Evolutionary conservation across 2,329 filamentous ascomycete species (phyloP).

Genomic region (Dryadomyces sulphureus): DNA sequence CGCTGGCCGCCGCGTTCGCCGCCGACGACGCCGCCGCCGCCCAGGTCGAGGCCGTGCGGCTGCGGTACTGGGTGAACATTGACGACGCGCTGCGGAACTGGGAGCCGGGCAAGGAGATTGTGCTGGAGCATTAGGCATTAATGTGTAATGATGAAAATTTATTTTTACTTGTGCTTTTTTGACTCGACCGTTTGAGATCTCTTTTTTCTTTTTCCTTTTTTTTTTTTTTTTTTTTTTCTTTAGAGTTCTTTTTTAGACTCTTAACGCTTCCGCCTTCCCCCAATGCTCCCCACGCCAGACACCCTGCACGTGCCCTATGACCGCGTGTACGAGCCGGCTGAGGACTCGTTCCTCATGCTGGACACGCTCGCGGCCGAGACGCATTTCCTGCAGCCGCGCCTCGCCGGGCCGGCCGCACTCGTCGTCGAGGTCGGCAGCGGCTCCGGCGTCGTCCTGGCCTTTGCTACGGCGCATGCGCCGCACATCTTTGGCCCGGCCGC

Average conservation of each 20-base stretch:
- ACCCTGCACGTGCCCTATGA: constrained; percentile 84
- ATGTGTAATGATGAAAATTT: no score
- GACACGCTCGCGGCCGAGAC: constrained; percentile 71
- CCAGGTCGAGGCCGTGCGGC: constrained; percentile 54
- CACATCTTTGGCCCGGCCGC: constrained; percentile 51
- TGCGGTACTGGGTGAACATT: constrained; percentile 88
- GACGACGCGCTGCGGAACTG: constrained; percentile 66
- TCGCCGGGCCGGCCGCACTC: constrained; percentile 35
- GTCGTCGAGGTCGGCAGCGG: constrained; percentile 81
- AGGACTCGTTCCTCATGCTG: constrained; percentile 88
- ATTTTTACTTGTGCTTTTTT: background rate
- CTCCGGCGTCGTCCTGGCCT: constrained; percentile 86
- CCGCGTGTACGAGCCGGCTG: constrained; percentile 84
- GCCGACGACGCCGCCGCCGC: constrained; percentile 48
- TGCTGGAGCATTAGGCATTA: constrained; percentile 34
- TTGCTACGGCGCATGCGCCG: constrained; percentile 61
- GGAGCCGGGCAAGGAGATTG: constrained; percentile 58
- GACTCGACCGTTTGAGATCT: background rate
- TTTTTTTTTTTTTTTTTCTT: no score
- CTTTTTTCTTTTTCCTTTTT: background rate
- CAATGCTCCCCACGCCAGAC: constrained; percentile 84
- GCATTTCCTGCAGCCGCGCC: constrained; percentile 50
- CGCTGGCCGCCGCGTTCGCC: constrained; percentile 49
- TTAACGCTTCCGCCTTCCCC: background rate
- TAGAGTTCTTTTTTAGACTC: background rate